Conservation (phyloP, 352 stramenopile species). For the Pythium plurisporium region DNA sequence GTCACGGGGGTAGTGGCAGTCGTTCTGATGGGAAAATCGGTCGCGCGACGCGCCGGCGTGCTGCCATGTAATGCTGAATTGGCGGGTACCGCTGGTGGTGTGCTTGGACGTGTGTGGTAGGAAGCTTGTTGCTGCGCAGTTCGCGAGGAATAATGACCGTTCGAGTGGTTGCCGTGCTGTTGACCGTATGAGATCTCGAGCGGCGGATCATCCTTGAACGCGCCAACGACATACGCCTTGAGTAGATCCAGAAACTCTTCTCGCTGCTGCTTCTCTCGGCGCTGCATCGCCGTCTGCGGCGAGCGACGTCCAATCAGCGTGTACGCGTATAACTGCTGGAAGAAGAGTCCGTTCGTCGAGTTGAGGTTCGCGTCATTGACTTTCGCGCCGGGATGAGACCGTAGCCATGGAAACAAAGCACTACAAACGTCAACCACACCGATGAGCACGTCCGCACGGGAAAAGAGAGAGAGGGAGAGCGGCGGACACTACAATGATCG, state of each 20-base stretch:
- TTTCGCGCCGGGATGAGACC: conserved; percentile 53
- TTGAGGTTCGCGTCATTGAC: conserved; percentile 52
- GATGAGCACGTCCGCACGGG: too few relatives aligned
- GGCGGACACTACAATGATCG: background rate
- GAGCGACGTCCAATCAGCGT: conserved; percentile 66
- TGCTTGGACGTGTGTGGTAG: conserved; percentile 10
- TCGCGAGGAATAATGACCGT: conserved; percentile 6
- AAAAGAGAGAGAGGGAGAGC: too few relatives aligned
- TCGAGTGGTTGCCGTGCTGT: conserved; percentile 4
- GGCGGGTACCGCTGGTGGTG: conserved; percentile 3
- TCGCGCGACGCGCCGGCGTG: conserved; percentile 6
- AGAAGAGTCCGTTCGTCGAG: conserved; percentile 72
- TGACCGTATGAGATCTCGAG: conserved; percentile 3
- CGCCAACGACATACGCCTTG: conserved; percentile 61
- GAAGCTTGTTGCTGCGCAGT: conserved; percentile 7
- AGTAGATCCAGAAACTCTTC: conserved; percentile 61
- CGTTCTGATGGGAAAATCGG: conserved; percentile 11
- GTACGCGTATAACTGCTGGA: conserved; percentile 83
- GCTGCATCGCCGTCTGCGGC: conserved; percentile 33
- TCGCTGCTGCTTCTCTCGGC: conserved; percentile 56
- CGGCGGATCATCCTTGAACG: conserved; percentile 39
- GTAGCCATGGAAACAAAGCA: conserved; percentile 72
- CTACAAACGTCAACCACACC: conserved; percentile 27
- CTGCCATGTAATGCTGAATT: conserved; percentile 9
- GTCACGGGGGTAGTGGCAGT: background rate